Percentiles rank a stretch among this genome's conserved stretches.
Evolutionary conservation across 176 grass and related monocot species (phyloP).

Genomic region (Rhynchospora tenuis): DNA sequence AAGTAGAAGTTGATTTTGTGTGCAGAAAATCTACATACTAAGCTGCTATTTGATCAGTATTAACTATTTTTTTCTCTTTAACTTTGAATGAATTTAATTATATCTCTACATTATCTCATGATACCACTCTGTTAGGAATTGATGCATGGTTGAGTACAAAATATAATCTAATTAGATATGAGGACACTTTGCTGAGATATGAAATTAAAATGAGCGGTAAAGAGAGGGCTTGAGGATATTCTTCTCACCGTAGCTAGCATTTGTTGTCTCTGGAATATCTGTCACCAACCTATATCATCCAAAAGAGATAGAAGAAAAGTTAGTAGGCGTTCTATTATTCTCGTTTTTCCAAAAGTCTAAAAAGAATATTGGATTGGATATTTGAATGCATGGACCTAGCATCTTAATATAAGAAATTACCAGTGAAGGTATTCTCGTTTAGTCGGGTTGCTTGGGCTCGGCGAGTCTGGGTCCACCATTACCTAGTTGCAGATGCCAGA

Average conservation of each 20-base stretch:
- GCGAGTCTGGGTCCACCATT: conserved; percentile 95
- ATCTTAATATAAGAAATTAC: conserved; percentile 37
- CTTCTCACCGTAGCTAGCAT: conserved; percentile 50
- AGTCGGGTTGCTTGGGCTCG: conserved; percentile 92
- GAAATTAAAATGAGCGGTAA: conserved; percentile 31
- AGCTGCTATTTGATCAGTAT: not conserved
- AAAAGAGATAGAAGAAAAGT: conserved; percentile 29
- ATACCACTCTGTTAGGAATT: not conserved
- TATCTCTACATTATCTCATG: not conserved
- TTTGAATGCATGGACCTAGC: conserved; percentile 16
- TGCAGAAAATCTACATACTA: not conserved
- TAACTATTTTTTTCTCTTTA: not conserved
- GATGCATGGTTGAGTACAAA: not conserved
- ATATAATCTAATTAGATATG: conserved; percentile 23
- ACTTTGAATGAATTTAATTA: too few relatives aligned
- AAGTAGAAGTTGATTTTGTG: conserved; percentile 7
- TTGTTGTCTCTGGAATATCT: conserved; percentile 77
- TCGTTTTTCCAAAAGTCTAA: conserved; percentile 15
- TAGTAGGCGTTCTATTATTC: conserved; percentile 16
- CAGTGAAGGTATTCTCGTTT: conserved; percentile 92
- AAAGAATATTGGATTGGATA: conserved; percentile 20
- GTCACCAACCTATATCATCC: conserved; percentile 81
- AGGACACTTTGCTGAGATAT: conserved; percentile 24
- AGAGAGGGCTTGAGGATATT: conserved; percentile 20
- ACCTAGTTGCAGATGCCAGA: conserved; percentile 44